Conservation (phyloP, 2,329 filamentous ascomycete species). For the Paecilomyces variotii region DNA sequence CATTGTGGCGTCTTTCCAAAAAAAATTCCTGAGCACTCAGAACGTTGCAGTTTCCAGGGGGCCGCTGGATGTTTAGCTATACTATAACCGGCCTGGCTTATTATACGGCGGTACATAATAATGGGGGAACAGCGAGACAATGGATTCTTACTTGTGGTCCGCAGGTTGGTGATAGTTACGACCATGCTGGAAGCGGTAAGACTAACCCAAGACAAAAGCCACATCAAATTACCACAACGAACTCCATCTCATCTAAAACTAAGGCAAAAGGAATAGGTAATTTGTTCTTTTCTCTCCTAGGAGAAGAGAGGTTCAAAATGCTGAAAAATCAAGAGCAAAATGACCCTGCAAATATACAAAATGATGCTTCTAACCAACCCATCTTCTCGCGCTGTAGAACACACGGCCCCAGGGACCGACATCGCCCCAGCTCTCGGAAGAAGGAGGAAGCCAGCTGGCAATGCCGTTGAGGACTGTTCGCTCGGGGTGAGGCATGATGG, state of each 20-base stretch:
- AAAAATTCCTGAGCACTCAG: too few relatives aligned
- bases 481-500: constrained; percentile 91
- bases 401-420: constrained; percentile 78
- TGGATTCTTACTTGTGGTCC: too few relatives aligned
- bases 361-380: constrained; percentile 56
- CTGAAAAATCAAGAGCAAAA: not conserved
- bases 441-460: constrained; percentile 64
- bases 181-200: too few relatives aligned
- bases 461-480: constrained; percentile 76
- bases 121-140: too few relatives aligned
- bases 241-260: not conserved
- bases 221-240: not conserved
- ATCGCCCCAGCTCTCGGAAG: constrained; percentile 62
- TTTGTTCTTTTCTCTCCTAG: not conserved
- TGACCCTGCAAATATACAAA: not conserved
- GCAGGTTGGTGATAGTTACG: too few relatives aligned
- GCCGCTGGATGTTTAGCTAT: too few relatives aligned
- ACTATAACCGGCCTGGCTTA: too few relatives aligned
- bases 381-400: constrained; percentile 79
- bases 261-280: not conserved
- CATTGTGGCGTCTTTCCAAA: too few relatives aligned
- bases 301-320: not conserved
- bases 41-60: too few relatives aligned
- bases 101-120: too few relatives aligned
- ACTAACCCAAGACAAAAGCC: not conserved